Conservation (phyloP, 345 rosid genomes). For the Laguncularia racemosa region DNA sequence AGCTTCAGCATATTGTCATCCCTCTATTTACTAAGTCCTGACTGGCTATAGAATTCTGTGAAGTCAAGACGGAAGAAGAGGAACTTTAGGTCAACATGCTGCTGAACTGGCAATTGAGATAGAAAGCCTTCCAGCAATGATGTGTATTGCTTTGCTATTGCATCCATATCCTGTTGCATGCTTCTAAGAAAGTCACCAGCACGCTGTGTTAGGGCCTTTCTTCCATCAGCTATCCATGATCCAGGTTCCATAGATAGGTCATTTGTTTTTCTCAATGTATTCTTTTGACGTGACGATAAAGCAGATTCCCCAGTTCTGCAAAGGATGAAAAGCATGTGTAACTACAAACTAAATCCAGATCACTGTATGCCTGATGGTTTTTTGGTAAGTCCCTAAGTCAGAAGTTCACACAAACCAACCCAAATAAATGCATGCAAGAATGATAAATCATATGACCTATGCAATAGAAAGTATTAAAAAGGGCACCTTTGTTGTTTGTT, state of each 20-base stretch:
- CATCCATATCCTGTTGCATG: constrained; percentile 75
- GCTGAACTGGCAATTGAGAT: constrained; percentile 79
- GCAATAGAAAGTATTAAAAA: too few species aligned
- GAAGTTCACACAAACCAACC: constrained; percentile 1
- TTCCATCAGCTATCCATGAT: constrained; percentile 72
- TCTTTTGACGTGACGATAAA: constrained; percentile 41
- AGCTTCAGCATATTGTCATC: constrained; percentile 8
- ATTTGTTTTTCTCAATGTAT: constrained; percentile 19
- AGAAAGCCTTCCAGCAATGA: constrained; percentile 72
- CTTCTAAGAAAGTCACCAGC: constrained; percentile 85
- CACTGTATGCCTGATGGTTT: too few species aligned
- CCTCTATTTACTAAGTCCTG: constrained; percentile 37
- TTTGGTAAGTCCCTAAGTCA: background rate
- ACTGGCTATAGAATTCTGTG: constrained; percentile 81
- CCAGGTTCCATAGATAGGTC: constrained; percentile 41
- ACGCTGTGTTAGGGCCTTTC: constrained; percentile 76
- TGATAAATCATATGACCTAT: too few species aligned
- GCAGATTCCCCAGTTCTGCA: constrained; percentile 57
- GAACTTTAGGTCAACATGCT: constrained; percentile 86
- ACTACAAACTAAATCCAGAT: background rate
- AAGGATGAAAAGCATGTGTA: constrained; percentile 2
- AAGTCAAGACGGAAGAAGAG: constrained; percentile 93
- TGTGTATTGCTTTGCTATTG: constrained; percentile 63
- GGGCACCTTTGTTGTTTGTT: too few species aligned
- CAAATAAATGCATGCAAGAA: background rate